Evolutionary conservation across 73 alveolate genomes (phyloP).

Genomic region (Paraurostyla sp.): DNA sequence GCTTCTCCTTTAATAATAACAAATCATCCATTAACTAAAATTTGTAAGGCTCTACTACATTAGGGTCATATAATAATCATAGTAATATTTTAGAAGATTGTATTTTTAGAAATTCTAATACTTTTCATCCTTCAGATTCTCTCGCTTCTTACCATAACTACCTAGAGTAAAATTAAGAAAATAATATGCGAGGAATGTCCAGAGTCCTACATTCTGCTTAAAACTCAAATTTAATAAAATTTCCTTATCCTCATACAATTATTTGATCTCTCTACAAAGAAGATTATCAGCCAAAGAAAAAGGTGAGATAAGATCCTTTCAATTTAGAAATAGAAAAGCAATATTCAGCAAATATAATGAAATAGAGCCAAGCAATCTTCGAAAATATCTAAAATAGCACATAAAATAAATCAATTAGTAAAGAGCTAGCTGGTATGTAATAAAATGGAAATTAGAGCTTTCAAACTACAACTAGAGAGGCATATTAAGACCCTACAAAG

Average conservation of each 20-base stretch:
- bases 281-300: background rate
- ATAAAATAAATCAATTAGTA: background rate
- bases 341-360: background rate
- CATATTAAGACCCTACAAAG: background rate
- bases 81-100: too few species aligned
- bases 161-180: too few species aligned
- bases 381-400: background rate
- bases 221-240: background rate
- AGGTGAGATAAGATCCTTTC: background rate
- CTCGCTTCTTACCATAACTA: too few species aligned
- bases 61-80: too few species aligned
- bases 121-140: too few species aligned
- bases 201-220: background rate
- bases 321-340: constrained; percentile 1
- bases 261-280: background rate
- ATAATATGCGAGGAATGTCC: background rate
- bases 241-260: background rate
- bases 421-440: background rate
- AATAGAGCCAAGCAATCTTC: background rate
- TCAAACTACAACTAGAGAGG: constrained; percentile 3
- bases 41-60: too few species aligned
- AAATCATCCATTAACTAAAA: too few species aligned
- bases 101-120: too few species aligned
- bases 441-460: background rate
- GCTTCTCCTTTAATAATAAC: too few species aligned